Percentiles rank a stretch among this genome's conserved stretches.
phyloP scores from a whole-genome alignment of 2,329 filamentous ascomycete species.

The Nectriaceae sp. region DNA sequence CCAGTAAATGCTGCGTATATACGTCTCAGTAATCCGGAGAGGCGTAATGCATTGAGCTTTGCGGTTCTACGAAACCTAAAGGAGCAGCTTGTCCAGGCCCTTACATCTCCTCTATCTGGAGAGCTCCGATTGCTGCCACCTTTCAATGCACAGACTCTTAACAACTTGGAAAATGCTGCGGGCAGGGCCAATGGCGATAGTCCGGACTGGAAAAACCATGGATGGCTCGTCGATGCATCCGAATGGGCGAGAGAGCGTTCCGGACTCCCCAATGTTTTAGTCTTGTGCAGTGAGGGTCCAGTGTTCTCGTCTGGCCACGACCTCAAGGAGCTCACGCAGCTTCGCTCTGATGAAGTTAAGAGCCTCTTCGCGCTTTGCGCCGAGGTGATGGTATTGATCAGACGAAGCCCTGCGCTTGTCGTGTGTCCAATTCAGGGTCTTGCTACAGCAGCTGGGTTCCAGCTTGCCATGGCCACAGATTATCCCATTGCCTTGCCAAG shows the following conservation, averaged over 20 bases:
- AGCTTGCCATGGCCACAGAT: constrained; percentile 26
- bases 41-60: constrained; percentile 25
- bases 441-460: constrained; percentile 26
- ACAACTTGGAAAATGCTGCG: constrained; percentile 6
- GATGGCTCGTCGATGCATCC: constrained; percentile 20
- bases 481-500: constrained; percentile 19
- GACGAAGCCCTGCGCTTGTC: constrained; percentile 21
- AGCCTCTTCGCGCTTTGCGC: constrained; percentile 19
- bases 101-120: constrained; percentile 12
- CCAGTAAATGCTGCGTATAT: constrained; percentile 20
- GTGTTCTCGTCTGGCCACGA: constrained; percentile 28
- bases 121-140: constrained; percentile 16
- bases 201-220: constrained; percentile 15
- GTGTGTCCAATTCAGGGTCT: constrained; percentile 26
- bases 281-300: constrained; percentile 23
- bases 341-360: constrained; percentile 16
- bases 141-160: constrained; percentile 9
- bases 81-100: constrained; percentile 15
- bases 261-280: constrained; percentile 21
- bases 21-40: constrained; percentile 18
- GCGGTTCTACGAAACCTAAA: constrained; percentile 19
- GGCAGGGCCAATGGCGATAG: not conserved
- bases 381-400: constrained; percentile 24
- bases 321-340: constrained; percentile 18
- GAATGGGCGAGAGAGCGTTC: constrained; percentile 24